Evolutionary conservation across 257 asterid species (phyloP).

Genomic region (Ehretia macrophylla): DNA sequence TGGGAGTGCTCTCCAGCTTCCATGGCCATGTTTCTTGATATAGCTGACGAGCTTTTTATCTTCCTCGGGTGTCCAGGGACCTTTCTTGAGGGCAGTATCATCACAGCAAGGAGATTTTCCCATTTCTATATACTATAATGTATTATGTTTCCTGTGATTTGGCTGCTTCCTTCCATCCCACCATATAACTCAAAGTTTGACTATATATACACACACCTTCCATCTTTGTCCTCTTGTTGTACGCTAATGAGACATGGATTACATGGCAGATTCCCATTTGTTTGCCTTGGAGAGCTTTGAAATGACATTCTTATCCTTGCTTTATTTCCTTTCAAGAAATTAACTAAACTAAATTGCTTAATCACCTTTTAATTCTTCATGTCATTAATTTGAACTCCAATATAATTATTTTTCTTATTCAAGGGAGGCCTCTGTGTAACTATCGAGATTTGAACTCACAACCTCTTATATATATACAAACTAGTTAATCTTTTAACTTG

Average conservation of each 20-base stretch:
- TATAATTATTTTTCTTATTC: too few species aligned
- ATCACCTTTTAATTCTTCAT: not conserved
- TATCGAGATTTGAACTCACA: too few species aligned
- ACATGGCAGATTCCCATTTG: slow-evolving; percentile 18
- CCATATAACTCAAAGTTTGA: slow-evolving; percentile 39
- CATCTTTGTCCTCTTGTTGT: slow-evolving; percentile 35
- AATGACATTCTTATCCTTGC: slow-evolving; percentile 20
- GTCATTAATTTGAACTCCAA: not conserved
- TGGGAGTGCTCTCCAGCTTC: slow-evolving; percentile 96
- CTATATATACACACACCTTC: slow-evolving; percentile 27
- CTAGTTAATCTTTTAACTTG: too few species aligned
- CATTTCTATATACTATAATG: slow-evolving; percentile 24
- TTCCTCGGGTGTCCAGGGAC: slow-evolving; percentile 96
- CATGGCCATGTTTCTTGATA: slow-evolving; percentile 77
- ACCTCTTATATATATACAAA: too few species aligned
- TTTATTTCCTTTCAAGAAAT: not conserved
- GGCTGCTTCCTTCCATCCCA: slow-evolving; percentile 47
- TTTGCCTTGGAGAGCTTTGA: not conserved
- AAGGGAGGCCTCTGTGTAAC: too few species aligned
- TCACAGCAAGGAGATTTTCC: slow-evolving; percentile 70
- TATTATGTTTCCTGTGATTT: slow-evolving; percentile 12
- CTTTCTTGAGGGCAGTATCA: slow-evolving; percentile 79
- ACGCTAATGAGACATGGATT: slow-evolving; percentile 27
- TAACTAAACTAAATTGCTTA: too few species aligned
- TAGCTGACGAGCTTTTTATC: slow-evolving; percentile 61